Evolutionary conservation across 352 stramenopile species (phyloP), one percentile per base, ranked within the genome.

Genomic region (Elongisporangium undulatum): DNA sequence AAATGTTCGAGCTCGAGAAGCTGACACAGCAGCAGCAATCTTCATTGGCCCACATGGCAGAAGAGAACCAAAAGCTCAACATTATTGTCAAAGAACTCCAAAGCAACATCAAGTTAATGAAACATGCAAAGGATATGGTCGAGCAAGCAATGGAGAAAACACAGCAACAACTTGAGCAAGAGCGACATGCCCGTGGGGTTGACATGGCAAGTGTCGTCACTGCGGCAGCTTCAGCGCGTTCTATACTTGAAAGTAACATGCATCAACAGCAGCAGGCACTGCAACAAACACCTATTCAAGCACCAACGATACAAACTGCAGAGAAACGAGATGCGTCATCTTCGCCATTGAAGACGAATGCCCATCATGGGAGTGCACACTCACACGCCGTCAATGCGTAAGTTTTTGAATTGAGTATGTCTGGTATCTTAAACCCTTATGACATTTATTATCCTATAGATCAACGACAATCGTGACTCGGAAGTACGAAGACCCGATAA

Each of bases 1-100:
- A 89, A 38, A 63, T 97, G 0, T 85, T 90, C 17, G 81, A 88
- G 20, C 71, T 97, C 26, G 92, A 98, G 60, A 89, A 92, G 45
- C 55, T 81, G 4, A 93, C 79, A 3, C 71, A 90, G 55, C 68
- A 92, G 53, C 86, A 94, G 55, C 91, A 96, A 53, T 51, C 63
- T 12, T 78, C 77, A 38, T 91, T 97, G 49, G 68, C 67, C 8
- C 67, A 87, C 38, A 78, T 92, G 66, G 73, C 74, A 0, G 80
- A 88, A 53, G 84, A 95, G 20, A 88, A 89, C 29, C 75, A 95
- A 51, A 95, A 87, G 29, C 72, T 96, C 16, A 81, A 97, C 59
- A 72, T 64, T 2, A 71, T 80, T n/a, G 73, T 97, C 39, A 78
- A 85, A 49, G 81, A 94, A 50, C 69, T 98, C 0, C 87, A 97